Evolutionary conservation across 805 yeast species (phyloP).

Genomic region (Candida alai): DNA sequence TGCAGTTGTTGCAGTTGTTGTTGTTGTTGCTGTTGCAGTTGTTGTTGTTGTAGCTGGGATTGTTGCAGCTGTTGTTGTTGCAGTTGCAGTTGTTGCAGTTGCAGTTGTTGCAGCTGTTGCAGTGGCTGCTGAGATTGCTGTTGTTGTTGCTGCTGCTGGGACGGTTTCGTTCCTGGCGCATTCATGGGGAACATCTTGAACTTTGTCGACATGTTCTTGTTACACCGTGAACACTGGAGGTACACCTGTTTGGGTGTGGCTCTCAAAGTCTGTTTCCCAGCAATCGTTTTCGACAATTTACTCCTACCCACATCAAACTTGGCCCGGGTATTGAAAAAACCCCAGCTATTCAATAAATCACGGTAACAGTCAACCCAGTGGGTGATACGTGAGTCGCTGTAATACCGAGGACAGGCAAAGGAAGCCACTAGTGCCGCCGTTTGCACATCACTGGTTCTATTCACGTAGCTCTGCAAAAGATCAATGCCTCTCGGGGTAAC

Average conservation of each 20-base stretch:
- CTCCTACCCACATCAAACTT: constrained; percentile 78
- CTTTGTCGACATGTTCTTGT: constrained; percentile 60
- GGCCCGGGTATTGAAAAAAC: constrained; percentile 72
- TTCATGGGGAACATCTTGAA: constrained; percentile 34
- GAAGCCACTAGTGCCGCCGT: constrained; percentile 81
- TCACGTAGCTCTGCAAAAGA: constrained; percentile 80
- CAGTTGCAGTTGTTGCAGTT: too few species aligned
- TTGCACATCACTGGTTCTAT: constrained; percentile 85
- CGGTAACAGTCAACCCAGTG: constrained; percentile 77
- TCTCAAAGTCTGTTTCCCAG: constrained; percentile 45
- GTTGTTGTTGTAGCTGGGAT: too few species aligned
- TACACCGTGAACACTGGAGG: constrained; percentile 80
- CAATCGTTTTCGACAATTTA: constrained; percentile 51
- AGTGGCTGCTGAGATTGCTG: too few species aligned
- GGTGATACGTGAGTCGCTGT: constrained; percentile 66
- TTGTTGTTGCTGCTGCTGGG: too few species aligned
- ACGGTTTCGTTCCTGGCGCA: constrained; percentile 15
- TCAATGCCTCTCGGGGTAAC: constrained; percentile 81
- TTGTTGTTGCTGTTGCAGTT: too few species aligned
- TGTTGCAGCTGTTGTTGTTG: too few species aligned
- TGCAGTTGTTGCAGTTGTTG: too few species aligned
- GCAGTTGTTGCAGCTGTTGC: too few species aligned
- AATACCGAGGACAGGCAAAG: constrained; percentile 81
- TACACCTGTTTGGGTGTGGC: constrained; percentile 70
- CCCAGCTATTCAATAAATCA: constrained; percentile 72